phyloP scores from a whole-genome alignment of 345 rosid species.

The Populus davidiana region DNA sequence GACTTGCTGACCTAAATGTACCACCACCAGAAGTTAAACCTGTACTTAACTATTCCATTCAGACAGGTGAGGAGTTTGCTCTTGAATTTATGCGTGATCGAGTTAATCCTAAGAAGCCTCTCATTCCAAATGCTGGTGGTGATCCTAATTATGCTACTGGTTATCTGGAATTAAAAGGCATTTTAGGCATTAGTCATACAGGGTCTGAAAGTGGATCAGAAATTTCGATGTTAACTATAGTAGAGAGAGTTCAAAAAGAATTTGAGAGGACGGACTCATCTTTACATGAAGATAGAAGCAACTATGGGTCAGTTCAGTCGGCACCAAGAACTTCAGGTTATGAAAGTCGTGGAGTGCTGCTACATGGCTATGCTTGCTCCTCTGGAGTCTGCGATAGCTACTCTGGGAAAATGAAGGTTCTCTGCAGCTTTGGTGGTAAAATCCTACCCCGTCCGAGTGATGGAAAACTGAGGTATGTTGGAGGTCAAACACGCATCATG shows the following conservation, averaged over 20 bases:
- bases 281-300: constrained; percentile 42
- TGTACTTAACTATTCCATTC: constrained; percentile 71
- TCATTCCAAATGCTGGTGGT: constrained; percentile 30
- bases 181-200: constrained; percentile 55
- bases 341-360: constrained; percentile 32
- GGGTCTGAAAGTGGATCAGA: constrained; percentile 69
- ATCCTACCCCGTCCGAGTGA: constrained; percentile 87
- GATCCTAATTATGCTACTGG: constrained; percentile 49
- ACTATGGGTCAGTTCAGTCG: constrained; percentile 47
- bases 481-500: constrained; percentile 76
- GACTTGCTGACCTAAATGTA: constrained; percentile 39
- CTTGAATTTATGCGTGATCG: constrained; percentile 87
- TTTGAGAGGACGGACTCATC: constrained; percentile 45
- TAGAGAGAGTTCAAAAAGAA: constrained; percentile 45
- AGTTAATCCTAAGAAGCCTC: constrained; percentile 49
- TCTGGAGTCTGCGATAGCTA: constrained; percentile 46
- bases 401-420: constrained; percentile 56
- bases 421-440: constrained; percentile 89
- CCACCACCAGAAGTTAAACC: constrained; percentile 61
- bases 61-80: constrained; percentile 91
- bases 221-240: constrained; percentile 40
- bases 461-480: constrained; percentile 86
- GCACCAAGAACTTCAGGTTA: constrained; percentile 39
- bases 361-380: constrained; percentile 36
- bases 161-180: constrained; percentile 64